Percentiles rank a stretch among this genome's conserved stretches.
phyloP scores from a whole-genome alignment of 345 rosid genomes.

The Lepidium didymum region DNA sequence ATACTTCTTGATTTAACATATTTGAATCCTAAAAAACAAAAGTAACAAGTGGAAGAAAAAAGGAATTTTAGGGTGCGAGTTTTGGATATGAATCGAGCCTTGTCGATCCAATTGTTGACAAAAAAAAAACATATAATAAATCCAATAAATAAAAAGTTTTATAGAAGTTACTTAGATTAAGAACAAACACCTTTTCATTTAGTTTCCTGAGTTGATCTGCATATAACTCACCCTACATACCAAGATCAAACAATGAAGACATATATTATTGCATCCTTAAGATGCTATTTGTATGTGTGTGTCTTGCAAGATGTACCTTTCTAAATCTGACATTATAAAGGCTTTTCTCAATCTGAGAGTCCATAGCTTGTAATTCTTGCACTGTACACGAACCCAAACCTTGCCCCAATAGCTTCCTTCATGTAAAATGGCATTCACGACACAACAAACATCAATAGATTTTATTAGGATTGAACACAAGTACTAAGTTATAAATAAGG shows the following conservation, averaged over 20 bases:
- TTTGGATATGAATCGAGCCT: no score
- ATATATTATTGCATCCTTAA: neutral
- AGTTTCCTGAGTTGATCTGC: constrained; percentile 37
- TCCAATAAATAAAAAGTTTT: neutral
- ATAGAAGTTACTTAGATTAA: neutral
- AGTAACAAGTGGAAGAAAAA: no score
- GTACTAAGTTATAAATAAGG: neutral
- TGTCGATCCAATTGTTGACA: no score
- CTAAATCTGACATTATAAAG: constrained; percentile 46
- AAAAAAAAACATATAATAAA: neutral
- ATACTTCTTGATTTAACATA: no score
- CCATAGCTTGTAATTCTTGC: constrained; percentile 43
- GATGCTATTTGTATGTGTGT: neutral
- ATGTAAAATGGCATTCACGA: neutral
- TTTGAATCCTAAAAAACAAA: no score
- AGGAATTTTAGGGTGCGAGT: no score
- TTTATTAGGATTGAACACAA: neutral
- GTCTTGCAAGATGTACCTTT: constrained; percentile 39
- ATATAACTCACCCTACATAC: constrained; percentile 38
- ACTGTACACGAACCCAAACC: constrained; percentile 38
- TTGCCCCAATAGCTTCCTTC: constrained; percentile 61
- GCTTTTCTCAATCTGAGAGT: constrained; percentile 45
- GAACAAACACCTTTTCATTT: constrained; percentile 34
- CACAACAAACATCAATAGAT: neutral
- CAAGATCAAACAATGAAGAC: constrained; percentile 3